Percentiles rank a stretch among this genome's conserved stretches.
Evolutionary conservation across 2,329 filamentous ascomycete genomes (phyloP).

Genomic region (Calonectria montana): DNA sequence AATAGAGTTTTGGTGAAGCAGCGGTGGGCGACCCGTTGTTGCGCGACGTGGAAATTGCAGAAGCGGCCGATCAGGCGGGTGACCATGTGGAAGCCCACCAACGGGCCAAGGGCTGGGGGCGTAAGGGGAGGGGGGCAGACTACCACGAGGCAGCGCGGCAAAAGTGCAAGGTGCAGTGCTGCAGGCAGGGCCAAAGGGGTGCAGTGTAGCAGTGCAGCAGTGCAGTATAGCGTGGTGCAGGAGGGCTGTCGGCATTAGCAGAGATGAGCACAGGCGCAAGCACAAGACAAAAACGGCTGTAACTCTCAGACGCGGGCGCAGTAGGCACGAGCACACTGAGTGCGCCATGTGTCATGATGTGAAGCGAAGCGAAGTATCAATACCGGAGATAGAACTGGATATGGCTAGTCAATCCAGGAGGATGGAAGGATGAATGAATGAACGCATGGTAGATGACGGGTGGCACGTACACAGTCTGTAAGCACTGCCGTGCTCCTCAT

Average conservation of each 20-base stretch:
- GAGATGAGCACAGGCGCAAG: not conserved
- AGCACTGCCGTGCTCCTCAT: slow-evolving; percentile 6
- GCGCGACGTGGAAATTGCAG: slow-evolving; percentile 39
- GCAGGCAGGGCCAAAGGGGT: not conserved
- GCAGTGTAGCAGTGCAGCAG: not conserved
- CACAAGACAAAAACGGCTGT: slow-evolving; percentile 6
- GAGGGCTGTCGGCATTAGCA: not conserved
- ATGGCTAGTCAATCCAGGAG: not conserved
- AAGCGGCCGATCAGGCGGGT: slow-evolving; percentile 34
- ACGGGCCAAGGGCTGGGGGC: slow-evolving; percentile 1
- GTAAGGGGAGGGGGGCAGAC: not conserved
- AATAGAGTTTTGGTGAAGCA: slow-evolving; percentile 45
- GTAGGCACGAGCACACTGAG: not conserved
- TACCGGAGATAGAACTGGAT: slow-evolving; percentile 1
- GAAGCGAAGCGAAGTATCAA: slow-evolving; percentile 13
- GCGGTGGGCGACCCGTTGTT: slow-evolving; percentile 33
- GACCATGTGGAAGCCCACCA: slow-evolving; percentile 36
- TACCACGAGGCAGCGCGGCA: slow-evolving; percentile 5
- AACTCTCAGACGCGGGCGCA: slow-evolving; percentile 7
- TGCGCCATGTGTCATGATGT: slow-evolving; percentile 10
- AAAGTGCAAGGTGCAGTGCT: not conserved
- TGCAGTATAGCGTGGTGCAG: slow-evolving; percentile 3
- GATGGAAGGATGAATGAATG: not conserved
- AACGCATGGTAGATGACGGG: slow-evolving; percentile 8
- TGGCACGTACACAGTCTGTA: slow-evolving; percentile 7